Base-by-base conservation (phyloP, 805 yeast genomes). In the Ogataea trehaloabstinens region DNA sequence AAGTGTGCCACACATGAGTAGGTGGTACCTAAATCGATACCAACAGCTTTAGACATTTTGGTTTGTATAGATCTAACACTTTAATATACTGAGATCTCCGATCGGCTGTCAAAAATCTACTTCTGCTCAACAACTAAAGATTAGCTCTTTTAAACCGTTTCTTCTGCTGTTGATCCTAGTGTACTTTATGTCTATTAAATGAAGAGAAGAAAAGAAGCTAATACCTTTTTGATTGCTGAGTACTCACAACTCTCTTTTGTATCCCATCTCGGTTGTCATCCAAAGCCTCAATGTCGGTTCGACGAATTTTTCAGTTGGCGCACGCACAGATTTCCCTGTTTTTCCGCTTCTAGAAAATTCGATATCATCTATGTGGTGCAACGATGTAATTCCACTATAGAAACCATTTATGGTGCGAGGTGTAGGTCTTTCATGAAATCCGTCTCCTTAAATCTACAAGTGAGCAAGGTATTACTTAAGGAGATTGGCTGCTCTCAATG, bases 1-100 rank as follows among this genome's bases (percentile, higher is more conserved):
- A 88, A 88, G 63, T 88, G 95, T 56, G 95, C 96, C 48, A 89
- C 96, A 80, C 96, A 89, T 37, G 96, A 88, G 74, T 88, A 88
- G 44, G 95, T 88, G 44, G 90, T 82, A 71, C 90, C 90, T 68
- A 82, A 79, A 71, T 82, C 90, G 61, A 82, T 82, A 68, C 90
- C 88, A 47, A 82, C 69, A 48, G 78, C 77, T 58, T 67, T 72
- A 28, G 74, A 58, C 77, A 73, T 72, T 28, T 45, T 59, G 38
- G 31, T 35, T 17, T 35, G 24, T 20, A 20, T 15, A 19, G 13
- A 13, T n/a, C 24, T 28, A 24, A 21, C 44, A 15, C 30, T 35
- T 27, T 34, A 40, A 27, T 30, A 29, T 16, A 17, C n/a, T 30
- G 24, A 40, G 20, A 13, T 30, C 21, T 17, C 18, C 13, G 21